These are phyloP conservation scores for Botrytis elliptica DNA, from an alignment of 2,329 filamentous ascomycete species.

Conservation along the genomic window DNA sequence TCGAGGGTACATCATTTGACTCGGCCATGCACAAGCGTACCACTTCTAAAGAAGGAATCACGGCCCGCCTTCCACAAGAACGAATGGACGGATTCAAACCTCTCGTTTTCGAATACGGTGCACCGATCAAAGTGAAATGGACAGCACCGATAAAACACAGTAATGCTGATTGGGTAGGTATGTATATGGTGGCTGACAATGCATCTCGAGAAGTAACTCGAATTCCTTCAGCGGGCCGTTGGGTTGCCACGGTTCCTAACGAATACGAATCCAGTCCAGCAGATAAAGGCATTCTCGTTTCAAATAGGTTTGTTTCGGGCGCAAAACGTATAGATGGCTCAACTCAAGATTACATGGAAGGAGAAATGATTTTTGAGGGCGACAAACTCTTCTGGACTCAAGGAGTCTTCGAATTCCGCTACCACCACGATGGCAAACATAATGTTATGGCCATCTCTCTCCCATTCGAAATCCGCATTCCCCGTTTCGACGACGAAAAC, in stretches of 20 bases:
- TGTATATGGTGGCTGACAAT: constrained; percentile 96
- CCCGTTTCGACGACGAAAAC: constrained; percentile 75
- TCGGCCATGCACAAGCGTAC: constrained; percentile 56
- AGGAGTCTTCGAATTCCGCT: constrained; percentile 94
- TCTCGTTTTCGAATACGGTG: constrained; percentile 81
- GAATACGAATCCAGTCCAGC: constrained; percentile 73
- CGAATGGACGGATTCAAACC: constrained; percentile 65
- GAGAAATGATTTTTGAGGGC: constrained; percentile 83
- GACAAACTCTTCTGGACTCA: constrained; percentile 98
- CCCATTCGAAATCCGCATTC: constrained; percentile 87
- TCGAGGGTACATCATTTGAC: constrained; percentile 62
- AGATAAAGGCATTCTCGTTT: constrained; percentile 72
- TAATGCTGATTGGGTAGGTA: constrained; percentile 90
- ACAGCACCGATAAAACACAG: constrained; percentile 82
- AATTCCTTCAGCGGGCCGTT: constrained; percentile 82
- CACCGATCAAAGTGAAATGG: constrained; percentile 88
- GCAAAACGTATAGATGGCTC: constrained; percentile 46
- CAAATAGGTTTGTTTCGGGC: constrained; percentile 58
- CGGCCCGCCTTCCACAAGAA: constrained; percentile 64
- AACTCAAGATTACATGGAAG: constrained; percentile 62
- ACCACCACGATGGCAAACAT: constrained; percentile 91
- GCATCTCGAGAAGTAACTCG: constrained; percentile 79
- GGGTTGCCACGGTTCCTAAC: constrained; percentile 77
- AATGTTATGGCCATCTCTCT: constrained; percentile 91
- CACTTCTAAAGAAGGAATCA: constrained; percentile 71